Evolutionary conservation across 2,329 filamentous ascomycete genomes (phyloP).

Genomic region (Aureobasidium lini): DNA sequence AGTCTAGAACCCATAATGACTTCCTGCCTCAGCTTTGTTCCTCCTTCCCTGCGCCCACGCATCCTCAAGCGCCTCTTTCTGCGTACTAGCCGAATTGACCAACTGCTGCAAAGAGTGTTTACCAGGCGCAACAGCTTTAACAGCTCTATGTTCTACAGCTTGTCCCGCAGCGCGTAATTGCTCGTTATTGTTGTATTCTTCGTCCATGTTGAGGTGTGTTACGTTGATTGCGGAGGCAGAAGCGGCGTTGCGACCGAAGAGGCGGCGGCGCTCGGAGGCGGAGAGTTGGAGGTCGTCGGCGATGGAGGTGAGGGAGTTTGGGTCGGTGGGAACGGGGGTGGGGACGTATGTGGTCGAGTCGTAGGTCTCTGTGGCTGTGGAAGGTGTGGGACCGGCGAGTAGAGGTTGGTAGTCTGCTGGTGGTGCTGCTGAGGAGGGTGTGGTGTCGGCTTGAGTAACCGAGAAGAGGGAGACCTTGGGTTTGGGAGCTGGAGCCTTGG

Average conservation of each 20-base stretch:
- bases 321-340: constrained; percentile 15
- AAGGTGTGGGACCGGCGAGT: constrained; percentile 16
- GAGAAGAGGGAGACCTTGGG: constrained; percentile 67
- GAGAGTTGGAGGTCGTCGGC: constrained; percentile 74
- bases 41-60: constrained; percentile 75
- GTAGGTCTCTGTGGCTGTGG: not conserved
- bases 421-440: not conserved
- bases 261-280: constrained; percentile 66
- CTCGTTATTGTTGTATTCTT: constrained; percentile 82
- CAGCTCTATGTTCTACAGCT: constrained; percentile 65
- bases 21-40: constrained; percentile 74
- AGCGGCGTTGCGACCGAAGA: constrained; percentile 61
- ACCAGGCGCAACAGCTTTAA: constrained; percentile 73
- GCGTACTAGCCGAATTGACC: constrained; percentile 71
- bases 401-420: constrained; percentile 32
- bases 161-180: constrained; percentile 62
- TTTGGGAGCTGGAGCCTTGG: constrained; percentile 30
- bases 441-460: constrained; percentile 38
- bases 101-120: constrained; percentile 86
- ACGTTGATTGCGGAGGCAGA: constrained; percentile 63
- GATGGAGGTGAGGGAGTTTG: constrained; percentile 59
- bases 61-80: constrained; percentile 83
- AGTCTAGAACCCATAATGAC: constrained; percentile 67
- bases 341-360: not conserved
- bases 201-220: constrained; percentile 81